Evolutionary conservation across 306 rosid genomes (phyloP), one percentile per base, ranked within the genome.

Genomic region (Casuarina cunninghamiana): DNA sequence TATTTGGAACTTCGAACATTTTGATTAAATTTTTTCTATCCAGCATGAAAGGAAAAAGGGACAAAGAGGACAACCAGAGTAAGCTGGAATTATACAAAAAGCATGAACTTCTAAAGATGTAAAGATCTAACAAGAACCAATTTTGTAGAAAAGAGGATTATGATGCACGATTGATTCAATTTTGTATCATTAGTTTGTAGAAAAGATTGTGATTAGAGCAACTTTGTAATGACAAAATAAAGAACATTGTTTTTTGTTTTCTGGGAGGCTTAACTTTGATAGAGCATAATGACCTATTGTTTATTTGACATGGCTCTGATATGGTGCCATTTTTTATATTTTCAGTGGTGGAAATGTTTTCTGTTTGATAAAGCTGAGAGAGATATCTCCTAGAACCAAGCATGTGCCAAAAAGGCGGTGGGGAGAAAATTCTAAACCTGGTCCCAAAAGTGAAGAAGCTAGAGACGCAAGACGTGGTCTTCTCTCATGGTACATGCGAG

Each of bases 391-490:
- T 5, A 80, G 83, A 68, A 71, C 81, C 54, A 88, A 83, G 69
- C 84, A 88, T 2, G 77, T 79, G 55, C 86, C 76, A 1, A 86
- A 71, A 69, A 63, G 84, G 81, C 73, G 71, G n/a, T 83, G 86
- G 89, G 81, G 84, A 66, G 81, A 80, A 77, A 41, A 80, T 58
- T 86, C 83, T 65, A 71, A 77, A 77, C 39, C 76, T 72, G 54
- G 35, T 57, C 57, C 66, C 46, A 74, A 50, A 74, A 74, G 41
- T 65, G 87, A 83, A 50, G 80, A 19, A 74, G 55, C 39, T 41
- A 77, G 84, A 83, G 89, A 88, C 81, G 86, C 89, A 43, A 85
- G 78, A 65, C 80, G 78, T 8, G 84, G 89, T 55, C 89, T 88
- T 71, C 83, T 76, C 37, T 83, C 91, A 71, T 88, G 91, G 91